Base-by-base conservation (phyloP, 2,329 filamentous ascomycete genomes). In the Ceratocystiopsis minuta region DNA sequence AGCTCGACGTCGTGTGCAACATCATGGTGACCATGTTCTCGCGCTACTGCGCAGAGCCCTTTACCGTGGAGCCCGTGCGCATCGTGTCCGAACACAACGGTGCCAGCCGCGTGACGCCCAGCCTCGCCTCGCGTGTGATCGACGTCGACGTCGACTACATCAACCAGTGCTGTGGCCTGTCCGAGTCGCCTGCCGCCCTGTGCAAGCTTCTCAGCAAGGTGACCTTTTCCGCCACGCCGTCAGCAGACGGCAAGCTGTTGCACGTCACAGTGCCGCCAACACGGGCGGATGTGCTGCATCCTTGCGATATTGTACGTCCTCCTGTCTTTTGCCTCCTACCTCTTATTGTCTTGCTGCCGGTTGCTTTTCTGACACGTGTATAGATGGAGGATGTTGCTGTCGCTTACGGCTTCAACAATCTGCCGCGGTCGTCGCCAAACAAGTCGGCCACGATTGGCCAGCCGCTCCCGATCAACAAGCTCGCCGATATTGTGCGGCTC, bases 21-120 rank as follows among this genome's bases (percentile, higher is more conserved):
- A 94, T 95, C 56, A 79, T 98, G 59, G 83, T 94, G 36, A 76
- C 88, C 54, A 98, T 98, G 88, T 98, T 98, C 70, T 92, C 83
- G 37, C 72, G 78, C 55, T 94, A 96, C 64, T 87, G 83, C 55
- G 70, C 73, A 16, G 84, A 95, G 55, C 75, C 77, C 20, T 95
- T 90, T 72, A 90, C 86, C 40, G 76, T 98, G 51, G 90, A 98
- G 62, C 87, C 90, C 5, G 77, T 98, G 53, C 79, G 88, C 60
- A 84, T 98, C 53, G 71, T 90, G 45, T 96, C 90, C 11, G 75
- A 85, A 39, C 90, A 96, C 68, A 96, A 96, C 61, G 68, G 72
- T 52, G 72, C 88, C 57, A 83, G 80, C 24, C 75, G 88, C 48
- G 68, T 85, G 56, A 83, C 81, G 12, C 90, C 90, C 4, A 75